A percentile compares a stretch with the other conserved stretches of the same genome.
Conservation (phyloP, 2,329 filamentous ascomycete genomes). For the Colletotrichum tropicale region DNA sequence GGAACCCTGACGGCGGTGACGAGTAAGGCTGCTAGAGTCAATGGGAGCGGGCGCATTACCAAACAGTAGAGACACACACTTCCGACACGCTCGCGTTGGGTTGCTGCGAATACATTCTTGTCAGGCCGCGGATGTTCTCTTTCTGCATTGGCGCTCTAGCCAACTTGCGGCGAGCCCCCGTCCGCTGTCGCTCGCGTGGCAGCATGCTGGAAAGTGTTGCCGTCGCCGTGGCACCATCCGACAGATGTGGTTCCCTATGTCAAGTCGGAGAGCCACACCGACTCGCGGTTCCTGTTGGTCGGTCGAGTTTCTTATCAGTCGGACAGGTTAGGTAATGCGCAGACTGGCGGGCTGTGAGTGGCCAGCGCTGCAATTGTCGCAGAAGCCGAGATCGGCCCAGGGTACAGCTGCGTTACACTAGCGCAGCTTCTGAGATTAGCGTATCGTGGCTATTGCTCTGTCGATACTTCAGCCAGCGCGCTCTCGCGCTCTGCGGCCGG, state of each 20-base stretch:
- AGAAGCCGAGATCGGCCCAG: slow-evolving; percentile 22
- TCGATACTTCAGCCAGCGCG: not conserved
- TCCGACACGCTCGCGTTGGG: not conserved
- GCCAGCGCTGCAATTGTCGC: slow-evolving; percentile 1
- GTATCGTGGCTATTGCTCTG: not conserved
- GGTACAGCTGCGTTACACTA: slow-evolving; percentile 10
- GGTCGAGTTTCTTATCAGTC: slow-evolving; percentile 19
- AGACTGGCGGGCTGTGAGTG: not conserved
- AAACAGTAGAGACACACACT: not conserved
- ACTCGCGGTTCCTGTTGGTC: slow-evolving; percentile 8
- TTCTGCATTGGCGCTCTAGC: not conserved
- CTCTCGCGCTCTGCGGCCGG: not conserved
- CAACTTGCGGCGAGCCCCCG: not conserved
- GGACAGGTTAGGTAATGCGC: slow-evolving; percentile 20
- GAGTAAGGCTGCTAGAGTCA: slow-evolving; percentile 7
- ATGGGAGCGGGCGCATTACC: slow-evolving; percentile 14
- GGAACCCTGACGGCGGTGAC: slow-evolving; percentile 11
- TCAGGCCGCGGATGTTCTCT: not conserved
- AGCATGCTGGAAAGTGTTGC: not conserved
- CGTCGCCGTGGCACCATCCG: slow-evolving; percentile 4
- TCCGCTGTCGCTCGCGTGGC: not conserved
- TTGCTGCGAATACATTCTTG: not conserved
- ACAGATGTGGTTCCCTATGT: not conserved
- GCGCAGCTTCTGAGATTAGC: slow-evolving; percentile 5
- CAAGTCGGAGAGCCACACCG: not conserved